Conservation (phyloP, 169 alveolate genomes). For the Plasmodium relictum region DNA sequence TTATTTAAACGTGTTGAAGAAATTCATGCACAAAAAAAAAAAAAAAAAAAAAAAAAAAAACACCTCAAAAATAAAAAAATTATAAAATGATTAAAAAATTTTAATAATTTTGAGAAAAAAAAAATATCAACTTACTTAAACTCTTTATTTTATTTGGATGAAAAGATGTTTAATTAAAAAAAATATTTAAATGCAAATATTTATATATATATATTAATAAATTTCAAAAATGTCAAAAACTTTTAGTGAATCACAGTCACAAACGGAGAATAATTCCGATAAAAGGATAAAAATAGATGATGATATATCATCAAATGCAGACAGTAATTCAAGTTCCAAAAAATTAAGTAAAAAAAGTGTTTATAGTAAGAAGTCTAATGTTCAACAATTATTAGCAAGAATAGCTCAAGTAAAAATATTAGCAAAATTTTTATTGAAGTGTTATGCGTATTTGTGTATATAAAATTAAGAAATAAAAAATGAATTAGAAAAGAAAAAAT, state of each 20-base stretch:
- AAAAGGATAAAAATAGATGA: slow-evolving; percentile 48
- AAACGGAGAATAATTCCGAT: slow-evolving; percentile 46
- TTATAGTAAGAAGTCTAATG: slow-evolving; percentile 47
- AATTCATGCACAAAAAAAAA: slow-evolving; percentile 6
- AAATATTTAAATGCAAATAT: slow-evolving; percentile 13
- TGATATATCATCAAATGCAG: slow-evolving; percentile 28
- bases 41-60: slow-evolving; percentile 26
- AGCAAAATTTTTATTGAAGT: neutral
- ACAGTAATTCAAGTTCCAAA: slow-evolving; percentile 39
- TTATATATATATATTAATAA: slow-evolving; percentile 8
- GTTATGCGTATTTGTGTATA: slow-evolving; percentile 8
- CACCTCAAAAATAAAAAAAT: slow-evolving; percentile 15
- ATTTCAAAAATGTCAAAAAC: slow-evolving; percentile 63
- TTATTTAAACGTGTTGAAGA: slow-evolving; percentile 5
- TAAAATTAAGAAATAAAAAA: slow-evolving; percentile 17
- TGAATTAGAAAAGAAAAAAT: slow-evolving; percentile 1
- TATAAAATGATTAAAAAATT: slow-evolving; percentile 3
- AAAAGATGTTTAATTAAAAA: slow-evolving; percentile 17
- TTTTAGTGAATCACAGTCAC: slow-evolving; percentile 39
- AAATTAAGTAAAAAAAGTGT: slow-evolving; percentile 22
- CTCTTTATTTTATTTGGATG: neutral
- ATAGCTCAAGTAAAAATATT: slow-evolving; percentile 69
- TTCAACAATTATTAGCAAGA: slow-evolving; percentile 73
- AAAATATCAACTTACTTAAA: slow-evolving; percentile 2
- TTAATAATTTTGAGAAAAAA: slow-evolving; percentile 19